Base-by-base conservation (phyloP, 306 rosid species). In the Casuarina equisetifolia region DNA sequence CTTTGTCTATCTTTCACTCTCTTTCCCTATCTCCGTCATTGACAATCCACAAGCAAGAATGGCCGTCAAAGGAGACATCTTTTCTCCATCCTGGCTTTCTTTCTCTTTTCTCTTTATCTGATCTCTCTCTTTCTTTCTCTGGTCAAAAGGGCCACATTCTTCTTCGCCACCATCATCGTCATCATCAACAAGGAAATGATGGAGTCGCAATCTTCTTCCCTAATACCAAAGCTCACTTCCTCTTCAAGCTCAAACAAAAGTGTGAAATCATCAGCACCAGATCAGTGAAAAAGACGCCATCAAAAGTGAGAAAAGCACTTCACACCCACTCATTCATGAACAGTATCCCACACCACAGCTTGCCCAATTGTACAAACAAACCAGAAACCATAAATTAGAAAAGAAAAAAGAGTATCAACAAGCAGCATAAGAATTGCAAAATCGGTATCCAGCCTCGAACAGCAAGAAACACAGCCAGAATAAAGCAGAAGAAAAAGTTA, bases 121-220 rank as follows among this genome's bases (percentile, higher is more conserved):
- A 52, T 52, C 64, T 49, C 78, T 76, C 76, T 82, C 87, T 52
- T 49, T 54, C 78, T 76, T 77, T 82, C 88, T 35, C 71, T 81
- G 89, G 91, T 90, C 92, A 87, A 89, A 80, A 85, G 84, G 85
- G 81, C 62, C 82, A 70, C 78, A 79, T 55, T 69, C 19, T 76
- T 70, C 74, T 72, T 77, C 67, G 63, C 68, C 73, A 55, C 80
- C 78, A 84, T 78, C 79, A 63, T 74, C 19, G 45, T 54, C 80
- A 81, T 85, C 85, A 76, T 76, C 87, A 73, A 76, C 82, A 80
- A 76, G 25, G 70, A 46, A 39, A 76, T 73, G 68, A 84, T 84
- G 76, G 80, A 80, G 59, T 32, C 59, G 78, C 64, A 72, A 86
- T 77, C 78, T 82, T 72, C 82, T 77, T 57, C 77, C 62, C 84